These are phyloP conservation scores for Penstemon davidsonii DNA, from an alignment of 257 asterid species.

Conservation along the genomic window DNA sequence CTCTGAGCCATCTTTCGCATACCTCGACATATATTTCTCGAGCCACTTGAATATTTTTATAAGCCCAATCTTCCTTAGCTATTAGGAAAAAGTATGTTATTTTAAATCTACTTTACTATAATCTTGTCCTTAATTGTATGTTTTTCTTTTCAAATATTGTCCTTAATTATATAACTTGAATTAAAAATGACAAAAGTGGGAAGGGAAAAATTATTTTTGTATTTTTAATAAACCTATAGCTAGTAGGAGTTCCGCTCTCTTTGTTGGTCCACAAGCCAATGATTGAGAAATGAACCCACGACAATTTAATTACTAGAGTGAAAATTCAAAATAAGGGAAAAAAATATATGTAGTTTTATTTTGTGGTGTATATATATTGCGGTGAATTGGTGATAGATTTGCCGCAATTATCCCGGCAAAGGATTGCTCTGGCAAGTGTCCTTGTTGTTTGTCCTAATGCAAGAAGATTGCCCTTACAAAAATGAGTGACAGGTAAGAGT, in stretches of 20 bases:
- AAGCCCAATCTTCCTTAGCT: too few relatives aligned
- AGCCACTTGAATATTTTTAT: too few relatives aligned
- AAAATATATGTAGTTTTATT: neutral
- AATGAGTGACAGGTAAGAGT: too few relatives aligned
- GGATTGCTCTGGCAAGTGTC: conserved; percentile 4
- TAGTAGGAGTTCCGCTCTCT: neutral
- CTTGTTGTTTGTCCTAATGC: conserved; percentile 21
- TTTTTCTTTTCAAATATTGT: too few relatives aligned
- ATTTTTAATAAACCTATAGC: neutral
- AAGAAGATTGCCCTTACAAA: too few relatives aligned
- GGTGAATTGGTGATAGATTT: conserved; percentile 19
- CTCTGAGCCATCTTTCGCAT: too few relatives aligned
- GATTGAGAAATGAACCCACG: conserved; percentile 25
- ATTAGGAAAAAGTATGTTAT: too few relatives aligned
- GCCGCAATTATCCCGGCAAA: conserved; percentile 23
- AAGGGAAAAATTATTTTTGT: neutral
- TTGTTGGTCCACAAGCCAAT: conserved; percentile 18
- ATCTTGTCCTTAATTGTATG: too few relatives aligned
- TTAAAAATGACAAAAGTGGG: neutral
- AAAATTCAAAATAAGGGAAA: too few relatives aligned
- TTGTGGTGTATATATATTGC: neutral
- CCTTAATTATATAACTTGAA: too few relatives aligned
- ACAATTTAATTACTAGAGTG: neutral
- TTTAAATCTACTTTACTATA: too few relatives aligned
- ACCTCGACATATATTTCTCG: too few relatives aligned